Evolutionary conservation across 306 rosid species (phyloP), one percentile per base, ranked within the genome.

Genomic region (Casuarina cunninghamiana): DNA sequence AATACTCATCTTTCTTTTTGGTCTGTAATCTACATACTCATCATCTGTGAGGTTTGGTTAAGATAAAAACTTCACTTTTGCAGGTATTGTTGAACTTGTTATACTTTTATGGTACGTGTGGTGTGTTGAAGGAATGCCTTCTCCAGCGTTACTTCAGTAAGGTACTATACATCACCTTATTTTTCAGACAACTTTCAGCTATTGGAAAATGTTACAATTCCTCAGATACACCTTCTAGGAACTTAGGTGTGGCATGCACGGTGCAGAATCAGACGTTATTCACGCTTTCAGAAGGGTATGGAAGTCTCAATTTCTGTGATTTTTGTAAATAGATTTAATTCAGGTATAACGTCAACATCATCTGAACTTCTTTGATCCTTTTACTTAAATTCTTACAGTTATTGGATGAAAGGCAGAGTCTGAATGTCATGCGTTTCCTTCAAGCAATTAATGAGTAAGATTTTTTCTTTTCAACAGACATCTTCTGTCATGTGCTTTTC

Each of bases 131-230:
- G 92, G 96, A 93, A 80, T 90, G 96, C 85, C 96, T 93, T 65
- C 89, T 93, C 74, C 93, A 90, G 79, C 96, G 97, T 44, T 90
- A 93, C 85, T 93, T 93, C 77, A 89, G 96, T 69, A 90, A 90
- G 93, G 97, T 92, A 83, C 49, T 15, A 74, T 42, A 74, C 1
- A 46, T 54, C 32, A 49, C 67, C 82, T 54, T 77, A 55, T 66
- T 57, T 75, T 67, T 21, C 67, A 10, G 48, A 17, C 43, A 26
- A 46, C 48, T 37, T 44, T 69, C 54, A 42, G 74, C 57, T 73
- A 66, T 37, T 49, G 39, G 13, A 1, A 48, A 38, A 53, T 50
- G 21, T 77, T 43, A 70, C 77, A 76, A 71, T 65, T 45, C 67
- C 67, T 70, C 45, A 48, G 72, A 4, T 61, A 39, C 38, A 71